phyloP scores from a whole-genome alignment of 768 basidiomycete species.

The Boletus speciosus region DNA sequence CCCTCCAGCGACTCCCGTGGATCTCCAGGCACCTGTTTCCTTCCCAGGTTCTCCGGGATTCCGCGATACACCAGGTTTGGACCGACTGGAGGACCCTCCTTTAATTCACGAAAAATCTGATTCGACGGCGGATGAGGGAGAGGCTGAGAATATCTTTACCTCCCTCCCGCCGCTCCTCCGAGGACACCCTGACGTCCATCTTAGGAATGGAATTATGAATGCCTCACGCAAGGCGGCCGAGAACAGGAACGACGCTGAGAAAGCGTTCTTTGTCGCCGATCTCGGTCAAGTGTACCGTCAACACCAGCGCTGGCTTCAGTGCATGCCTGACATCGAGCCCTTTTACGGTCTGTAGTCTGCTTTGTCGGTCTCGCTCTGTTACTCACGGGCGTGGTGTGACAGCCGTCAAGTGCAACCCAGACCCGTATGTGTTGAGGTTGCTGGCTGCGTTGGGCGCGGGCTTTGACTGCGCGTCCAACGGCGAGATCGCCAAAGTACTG shows the following conservation, averaged over 20 bases:
- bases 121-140: conserved; percentile 31
- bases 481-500: conserved; percentile 84
- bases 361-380: conserved; percentile 21
- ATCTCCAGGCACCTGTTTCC: conserved; percentile 28
- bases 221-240: conserved; percentile 50
- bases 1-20: conserved; percentile 27
- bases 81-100: conserved; percentile 6
- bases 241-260: conserved; percentile 73
- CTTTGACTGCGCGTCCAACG: conserved; percentile 96
- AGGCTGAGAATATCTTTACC: conserved; percentile 51
- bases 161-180: conserved; percentile 62
- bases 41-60: conserved; percentile 26
- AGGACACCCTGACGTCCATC: conserved; percentile 71
- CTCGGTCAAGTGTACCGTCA: conserved; percentile 83
- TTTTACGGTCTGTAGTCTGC: conserved; percentile 72
- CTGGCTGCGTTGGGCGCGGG: conserved; percentile 87
- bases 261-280: conserved; percentile 96
- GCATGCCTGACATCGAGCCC: conserved; percentile 83
- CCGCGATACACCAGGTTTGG: conserved; percentile 22
- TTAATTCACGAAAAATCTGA: conserved; percentile 47
- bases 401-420: conserved; percentile 99
- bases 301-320: conserved; percentile 74
- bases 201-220: conserved; percentile 73
- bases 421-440: conserved; percentile 88
- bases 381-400: conserved; percentile 22